These are phyloP conservation scores for Colletotrichum sp. DNA, from an alignment of 2,329 filamentous ascomycete genomes.

Conservation along the genomic window DNA sequence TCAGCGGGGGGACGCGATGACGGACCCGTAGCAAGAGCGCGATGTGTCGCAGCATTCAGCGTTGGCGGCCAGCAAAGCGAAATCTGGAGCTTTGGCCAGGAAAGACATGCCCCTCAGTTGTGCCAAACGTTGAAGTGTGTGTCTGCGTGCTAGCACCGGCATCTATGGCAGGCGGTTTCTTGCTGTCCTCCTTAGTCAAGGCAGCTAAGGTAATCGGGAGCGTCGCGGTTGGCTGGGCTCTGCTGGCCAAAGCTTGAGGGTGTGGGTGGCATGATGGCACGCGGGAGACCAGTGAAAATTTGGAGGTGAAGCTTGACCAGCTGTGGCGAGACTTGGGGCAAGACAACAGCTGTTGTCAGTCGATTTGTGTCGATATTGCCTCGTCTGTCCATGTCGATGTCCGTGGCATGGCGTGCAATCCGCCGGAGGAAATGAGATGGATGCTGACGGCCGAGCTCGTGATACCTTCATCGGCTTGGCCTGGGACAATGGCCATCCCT, in stretches of 20 bases:
- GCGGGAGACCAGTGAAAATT: background rate
- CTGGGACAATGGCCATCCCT: background rate
- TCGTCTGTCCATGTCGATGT: background rate
- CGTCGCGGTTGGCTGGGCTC: constrained; percentile 13
- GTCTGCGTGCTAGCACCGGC: background rate
- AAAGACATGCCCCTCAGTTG: background rate
- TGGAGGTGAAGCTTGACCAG: background rate
- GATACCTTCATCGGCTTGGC: constrained; percentile 13
- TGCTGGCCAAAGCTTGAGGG: background rate
- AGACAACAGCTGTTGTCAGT: constrained; percentile 20
- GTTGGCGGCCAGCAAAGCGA: background rate
- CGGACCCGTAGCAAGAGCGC: background rate
- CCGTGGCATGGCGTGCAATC: background rate
- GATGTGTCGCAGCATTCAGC: background rate
- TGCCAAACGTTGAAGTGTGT: background rate
- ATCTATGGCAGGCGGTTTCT: constrained; percentile 4
- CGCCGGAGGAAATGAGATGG: background rate
- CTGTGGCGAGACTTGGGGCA: constrained; percentile 10
- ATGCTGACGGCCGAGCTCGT: constrained; percentile 5
- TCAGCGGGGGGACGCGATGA: background rate
- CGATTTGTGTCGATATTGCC: background rate
- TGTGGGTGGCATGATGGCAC: constrained; percentile 17
- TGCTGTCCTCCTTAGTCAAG: background rate
- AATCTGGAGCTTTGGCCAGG: background rate
- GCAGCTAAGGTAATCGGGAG: constrained; percentile 5